Evolutionary conservation across 2,329 filamentous ascomycete genomes (phyloP).

Genomic region (Alternaria rosae): DNA sequence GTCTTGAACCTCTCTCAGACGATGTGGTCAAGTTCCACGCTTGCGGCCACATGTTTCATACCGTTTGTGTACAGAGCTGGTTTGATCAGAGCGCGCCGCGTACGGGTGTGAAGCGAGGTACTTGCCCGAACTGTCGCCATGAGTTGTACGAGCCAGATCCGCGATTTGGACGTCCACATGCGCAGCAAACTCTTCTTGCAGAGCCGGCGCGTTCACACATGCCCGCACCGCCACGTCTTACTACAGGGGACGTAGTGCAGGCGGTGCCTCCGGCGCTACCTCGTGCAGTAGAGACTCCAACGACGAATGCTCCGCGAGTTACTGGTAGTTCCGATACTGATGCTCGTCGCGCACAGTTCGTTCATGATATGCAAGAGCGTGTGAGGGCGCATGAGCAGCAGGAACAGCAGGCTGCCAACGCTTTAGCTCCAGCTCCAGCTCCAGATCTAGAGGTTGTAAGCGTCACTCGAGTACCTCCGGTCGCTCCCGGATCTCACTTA

Average conservation of each 20-base stretch:
- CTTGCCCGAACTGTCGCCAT: slow-evolving; percentile 9
- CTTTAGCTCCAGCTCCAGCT: neutral
- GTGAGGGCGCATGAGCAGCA: neutral
- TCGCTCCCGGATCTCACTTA: neutral
- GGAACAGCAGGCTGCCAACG: neutral
- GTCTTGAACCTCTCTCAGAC: neutral
- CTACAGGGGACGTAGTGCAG: no score
- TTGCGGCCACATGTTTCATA: slow-evolving; percentile 10
- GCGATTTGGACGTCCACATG: neutral
- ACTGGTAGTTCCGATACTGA: neutral
- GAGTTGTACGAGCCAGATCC: slow-evolving; percentile 7
- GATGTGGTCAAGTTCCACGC: slow-evolving; percentile 6
- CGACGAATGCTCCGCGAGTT: neutral
- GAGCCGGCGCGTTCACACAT: neutral
- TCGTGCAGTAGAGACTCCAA: neutral
- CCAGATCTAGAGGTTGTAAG: neutral
- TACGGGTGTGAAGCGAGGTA: neutral
- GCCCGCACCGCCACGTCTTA: no score
- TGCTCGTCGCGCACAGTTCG: neutral
- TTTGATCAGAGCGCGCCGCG: slow-evolving; percentile 1
- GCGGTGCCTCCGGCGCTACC: no score
- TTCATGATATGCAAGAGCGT: neutral
- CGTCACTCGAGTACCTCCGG: neutral
- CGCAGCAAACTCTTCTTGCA: neutral
- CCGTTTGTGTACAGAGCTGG: slow-evolving; percentile 7